phyloP scores from a whole-genome alignment of 306 rosid species.

The Amphicarpaea edgeworthii region DNA sequence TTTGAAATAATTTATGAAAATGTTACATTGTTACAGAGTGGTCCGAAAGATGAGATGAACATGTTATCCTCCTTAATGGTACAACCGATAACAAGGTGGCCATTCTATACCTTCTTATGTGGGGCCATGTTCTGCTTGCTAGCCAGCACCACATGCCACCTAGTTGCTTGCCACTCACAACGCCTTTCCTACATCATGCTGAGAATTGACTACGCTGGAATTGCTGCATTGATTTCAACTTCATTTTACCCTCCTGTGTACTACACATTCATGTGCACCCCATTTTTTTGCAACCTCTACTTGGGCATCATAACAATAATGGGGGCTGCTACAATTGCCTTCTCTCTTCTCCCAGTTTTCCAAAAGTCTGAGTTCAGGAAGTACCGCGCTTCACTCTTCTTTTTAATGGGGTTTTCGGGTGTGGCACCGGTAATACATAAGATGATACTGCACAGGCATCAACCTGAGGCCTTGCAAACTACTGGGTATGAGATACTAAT shows the following conservation, averaged over 20 bases:
- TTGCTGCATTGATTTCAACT: constrained; percentile 65
- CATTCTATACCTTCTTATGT: constrained; percentile 63
- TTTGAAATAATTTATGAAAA: neutral
- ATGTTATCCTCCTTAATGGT: constrained; percentile 47
- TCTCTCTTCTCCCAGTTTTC: constrained; percentile 61
- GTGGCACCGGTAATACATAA: constrained; percentile 64
- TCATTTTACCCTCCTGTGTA: constrained; percentile 73
- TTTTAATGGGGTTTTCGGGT: constrained; percentile 64
- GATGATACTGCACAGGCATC: constrained; percentile 52
- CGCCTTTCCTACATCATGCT: constrained; percentile 61
- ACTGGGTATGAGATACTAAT: constrained; percentile 62
- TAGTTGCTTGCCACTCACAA: constrained; percentile 68
- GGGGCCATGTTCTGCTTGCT: constrained; percentile 79
- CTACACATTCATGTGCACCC: constrained; percentile 75
- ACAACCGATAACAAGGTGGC: constrained; percentile 66
- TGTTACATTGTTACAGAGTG: constrained; percentile 48
- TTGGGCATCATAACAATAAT: constrained; percentile 60
- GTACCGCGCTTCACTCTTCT: constrained; percentile 64
- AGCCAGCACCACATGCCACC: constrained; percentile 73
- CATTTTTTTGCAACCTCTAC: constrained; percentile 62
- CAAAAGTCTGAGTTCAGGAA: constrained; percentile 55
- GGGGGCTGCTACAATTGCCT: constrained; percentile 53
- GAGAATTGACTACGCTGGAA: constrained; percentile 68
- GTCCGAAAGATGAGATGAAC: constrained; percentile 50
- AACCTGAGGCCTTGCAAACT: constrained; percentile 60